These are phyloP conservation scores for Zymoseptoria tritici DNA, from an alignment of 2,329 filamentous ascomycete genomes.

Conservation along the genomic window DNA sequence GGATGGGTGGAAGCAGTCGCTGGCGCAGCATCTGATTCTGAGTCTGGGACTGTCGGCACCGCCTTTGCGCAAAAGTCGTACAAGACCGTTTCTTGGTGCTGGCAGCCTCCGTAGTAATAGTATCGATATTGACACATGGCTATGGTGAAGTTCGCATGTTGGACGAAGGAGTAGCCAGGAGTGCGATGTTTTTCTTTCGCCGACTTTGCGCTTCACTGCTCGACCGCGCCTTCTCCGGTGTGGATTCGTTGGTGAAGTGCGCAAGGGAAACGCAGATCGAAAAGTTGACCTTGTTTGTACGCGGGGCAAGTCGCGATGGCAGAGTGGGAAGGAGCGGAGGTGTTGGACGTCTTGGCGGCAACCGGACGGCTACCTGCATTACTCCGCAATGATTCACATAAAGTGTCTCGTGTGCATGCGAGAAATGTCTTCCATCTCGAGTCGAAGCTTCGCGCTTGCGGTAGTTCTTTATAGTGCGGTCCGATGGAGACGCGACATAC, in stretches of 20 bases:
- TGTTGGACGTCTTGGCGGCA: neutral
- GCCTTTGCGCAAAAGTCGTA: slow-evolving; percentile 19
- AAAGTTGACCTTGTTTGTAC: neutral
- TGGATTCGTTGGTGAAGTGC: neutral
- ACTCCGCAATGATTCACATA: neutral
- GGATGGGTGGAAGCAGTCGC: neutral
- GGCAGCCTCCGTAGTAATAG: slow-evolving; percentile 25
- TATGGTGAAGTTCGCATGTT: neutral
- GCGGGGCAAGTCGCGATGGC: neutral
- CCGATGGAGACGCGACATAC: neutral
- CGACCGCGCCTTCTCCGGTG: neutral
- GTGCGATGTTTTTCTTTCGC: neutral
- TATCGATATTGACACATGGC: slow-evolving; percentile 29
- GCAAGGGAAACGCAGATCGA: neutral
- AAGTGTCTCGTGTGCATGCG: neutral
- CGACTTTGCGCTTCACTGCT: neutral
- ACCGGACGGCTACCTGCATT: neutral
- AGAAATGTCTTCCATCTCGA: neutral
- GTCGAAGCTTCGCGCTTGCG: neutral
- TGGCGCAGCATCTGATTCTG: neutral
- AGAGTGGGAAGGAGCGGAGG: neutral
- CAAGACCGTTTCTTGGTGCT: slow-evolving; percentile 25
- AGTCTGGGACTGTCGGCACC: neutral
- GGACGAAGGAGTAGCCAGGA: neutral
- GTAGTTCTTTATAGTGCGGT: neutral